phyloP scores from a whole-genome alignment of 352 stramenopile species.

The Pythium sp. region DNA sequence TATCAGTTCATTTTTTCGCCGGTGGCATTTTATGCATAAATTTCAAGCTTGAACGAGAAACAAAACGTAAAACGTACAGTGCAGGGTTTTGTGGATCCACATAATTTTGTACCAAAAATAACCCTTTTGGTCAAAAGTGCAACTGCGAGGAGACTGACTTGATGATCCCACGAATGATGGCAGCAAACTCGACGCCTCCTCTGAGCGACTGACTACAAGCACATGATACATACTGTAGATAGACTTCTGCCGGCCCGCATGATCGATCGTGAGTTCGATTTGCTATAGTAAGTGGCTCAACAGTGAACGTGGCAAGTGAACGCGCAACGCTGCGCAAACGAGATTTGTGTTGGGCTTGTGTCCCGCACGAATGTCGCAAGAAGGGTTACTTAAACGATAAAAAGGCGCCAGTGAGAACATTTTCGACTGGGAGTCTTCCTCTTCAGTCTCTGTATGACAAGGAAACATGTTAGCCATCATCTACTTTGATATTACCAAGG shows the following conservation, averaged over 20 bases:
- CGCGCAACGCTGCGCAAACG: background rate
- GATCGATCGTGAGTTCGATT: no score
- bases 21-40: background rate
- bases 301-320: background rate
- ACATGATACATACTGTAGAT: no score
- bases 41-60: background rate
- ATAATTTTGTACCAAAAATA: no score
- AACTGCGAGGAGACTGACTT: background rate
- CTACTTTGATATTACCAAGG: no score
- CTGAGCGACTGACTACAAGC: no score
- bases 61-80: conserved; percentile 1
- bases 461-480: no score
- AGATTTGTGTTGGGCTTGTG: background rate
- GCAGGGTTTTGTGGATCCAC: background rate
- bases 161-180: background rate
- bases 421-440: no score
- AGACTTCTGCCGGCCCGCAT: no score
- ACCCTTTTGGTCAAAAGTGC: background rate
- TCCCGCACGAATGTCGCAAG: background rate
- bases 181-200: no score
- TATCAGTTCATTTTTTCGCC: background rate
- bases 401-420: no score
- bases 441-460: no score
- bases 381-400: background rate
- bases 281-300: no score